phyloP scores from a whole-genome alignment of 176 grass and related monocot genomes.

The Zea luxurians region DNA sequence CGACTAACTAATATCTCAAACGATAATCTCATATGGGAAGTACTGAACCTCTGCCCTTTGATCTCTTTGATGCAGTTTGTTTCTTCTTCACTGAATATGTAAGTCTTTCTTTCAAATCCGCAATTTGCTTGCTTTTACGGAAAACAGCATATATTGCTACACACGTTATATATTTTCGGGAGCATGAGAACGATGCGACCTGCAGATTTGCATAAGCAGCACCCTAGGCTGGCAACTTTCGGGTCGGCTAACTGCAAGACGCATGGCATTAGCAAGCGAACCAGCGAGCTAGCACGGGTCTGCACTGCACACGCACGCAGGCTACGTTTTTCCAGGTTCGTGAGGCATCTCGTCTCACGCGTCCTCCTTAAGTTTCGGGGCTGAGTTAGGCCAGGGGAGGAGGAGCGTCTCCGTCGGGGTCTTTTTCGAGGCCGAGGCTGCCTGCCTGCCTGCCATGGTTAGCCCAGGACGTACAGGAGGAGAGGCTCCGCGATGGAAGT shows the following conservation, averaged over 20 bases:
- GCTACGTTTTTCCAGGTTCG: not conserved
- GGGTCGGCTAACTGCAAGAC: slow-evolving; percentile 13
- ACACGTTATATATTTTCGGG: too few relatives aligned
- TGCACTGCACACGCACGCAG: not conserved
- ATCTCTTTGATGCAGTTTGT: too few relatives aligned
- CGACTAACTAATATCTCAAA: too few relatives aligned
- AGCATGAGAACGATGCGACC: too few relatives aligned
- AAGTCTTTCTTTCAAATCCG: too few relatives aligned
- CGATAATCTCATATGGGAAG: too few relatives aligned
- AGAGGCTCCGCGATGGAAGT: not conserved
- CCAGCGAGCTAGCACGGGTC: not conserved
- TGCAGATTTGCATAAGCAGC: not conserved
- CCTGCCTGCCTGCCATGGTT: not conserved
- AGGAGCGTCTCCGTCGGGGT: not conserved
- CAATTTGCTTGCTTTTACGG: too few relatives aligned
- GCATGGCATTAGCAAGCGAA: too few relatives aligned
- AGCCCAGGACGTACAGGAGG: too few relatives aligned
- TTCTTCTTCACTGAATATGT: too few relatives aligned
- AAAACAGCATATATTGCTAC: not conserved
- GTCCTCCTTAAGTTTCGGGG: not conserved
- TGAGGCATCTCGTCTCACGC: not conserved
- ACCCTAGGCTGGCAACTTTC: not conserved
- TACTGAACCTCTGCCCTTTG: too few relatives aligned
- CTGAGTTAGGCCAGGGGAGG: not conserved
- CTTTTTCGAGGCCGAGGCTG: not conserved